Conservation (phyloP, 768 basidiomycete genomes). For the Tubosaeta sp. region DNA sequence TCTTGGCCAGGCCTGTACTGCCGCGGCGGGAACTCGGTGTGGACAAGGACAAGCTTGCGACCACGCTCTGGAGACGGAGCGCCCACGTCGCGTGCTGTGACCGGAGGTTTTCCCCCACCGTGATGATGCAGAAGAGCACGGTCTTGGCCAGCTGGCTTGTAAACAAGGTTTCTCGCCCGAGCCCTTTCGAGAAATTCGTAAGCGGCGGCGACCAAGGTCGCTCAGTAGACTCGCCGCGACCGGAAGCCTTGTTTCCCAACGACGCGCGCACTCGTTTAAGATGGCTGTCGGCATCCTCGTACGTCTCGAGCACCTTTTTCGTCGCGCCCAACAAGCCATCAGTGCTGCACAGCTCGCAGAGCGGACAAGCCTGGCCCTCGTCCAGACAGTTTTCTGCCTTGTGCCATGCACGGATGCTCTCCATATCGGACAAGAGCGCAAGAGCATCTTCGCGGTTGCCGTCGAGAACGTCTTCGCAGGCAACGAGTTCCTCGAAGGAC, state of each 20-base stretch:
- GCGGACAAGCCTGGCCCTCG: not conserved
- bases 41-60: not conserved
- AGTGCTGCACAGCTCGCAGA: constrained; percentile 10
- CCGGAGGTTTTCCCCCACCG: constrained; percentile 14
- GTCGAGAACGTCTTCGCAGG: constrained; percentile 14
- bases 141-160: constrained; percentile 8
- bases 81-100: constrained; percentile 11
- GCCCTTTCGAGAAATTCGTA: constrained; percentile 1
- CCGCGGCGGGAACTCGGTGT: not conserved
- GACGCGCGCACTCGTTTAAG: constrained; percentile 7
- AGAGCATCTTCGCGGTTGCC: constrained; percentile 6
- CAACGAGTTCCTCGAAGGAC: constrained; percentile 12
- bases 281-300: not conserved
- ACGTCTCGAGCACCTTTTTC: constrained; percentile 3
- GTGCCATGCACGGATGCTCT: constrained; percentile 1
- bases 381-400: not conserved
- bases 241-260: not conserved
- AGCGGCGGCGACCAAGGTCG: not conserved
- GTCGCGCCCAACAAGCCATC: constrained; percentile 8
- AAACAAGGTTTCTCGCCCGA: constrained; percentile 2
- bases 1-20: not conserved
- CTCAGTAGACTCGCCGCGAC: constrained; percentile 1
- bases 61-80: constrained; percentile 8
- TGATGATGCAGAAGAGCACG: constrained; percentile 2
- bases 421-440: constrained; percentile 10